Conservation (phyloP, 2,329 filamentous ascomycete species). For the Phialocephala sp. region DNA sequence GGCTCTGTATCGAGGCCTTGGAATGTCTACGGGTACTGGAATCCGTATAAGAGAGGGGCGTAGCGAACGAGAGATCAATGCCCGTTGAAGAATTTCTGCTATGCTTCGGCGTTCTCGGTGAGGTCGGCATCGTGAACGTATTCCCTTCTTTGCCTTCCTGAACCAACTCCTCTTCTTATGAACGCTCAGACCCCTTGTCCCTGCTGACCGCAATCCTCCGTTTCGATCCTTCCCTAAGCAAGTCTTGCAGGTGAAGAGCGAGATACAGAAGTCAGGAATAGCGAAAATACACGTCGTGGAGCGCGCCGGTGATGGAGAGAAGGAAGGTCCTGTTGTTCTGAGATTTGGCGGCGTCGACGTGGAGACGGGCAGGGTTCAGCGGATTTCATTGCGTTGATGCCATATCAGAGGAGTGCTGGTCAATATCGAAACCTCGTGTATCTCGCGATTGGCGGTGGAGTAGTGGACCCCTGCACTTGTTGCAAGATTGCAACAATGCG, state of each 20-base stretch:
- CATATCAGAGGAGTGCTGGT: constrained; percentile 35
- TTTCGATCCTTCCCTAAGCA: neutral
- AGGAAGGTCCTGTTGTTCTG: constrained; percentile 21
- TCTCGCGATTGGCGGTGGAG: constrained; percentile 31
- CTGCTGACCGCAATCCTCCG: constrained; percentile 4
- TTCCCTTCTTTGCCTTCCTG: neutral
- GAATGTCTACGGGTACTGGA: constrained; percentile 36
- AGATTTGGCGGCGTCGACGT: constrained; percentile 35
- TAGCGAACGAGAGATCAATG: constrained; percentile 51
- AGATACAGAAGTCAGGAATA: neutral
- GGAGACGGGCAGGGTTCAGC: constrained; percentile 31
- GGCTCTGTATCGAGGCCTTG: constrained; percentile 41
- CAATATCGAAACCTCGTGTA: constrained; percentile 28
- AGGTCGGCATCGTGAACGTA: constrained; percentile 48
- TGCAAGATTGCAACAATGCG: constrained; percentile 28
- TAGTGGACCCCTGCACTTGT: constrained; percentile 22
- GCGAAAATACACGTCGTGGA: constrained; percentile 24
- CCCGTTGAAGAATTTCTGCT: constrained; percentile 60
- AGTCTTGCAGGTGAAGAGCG: neutral
- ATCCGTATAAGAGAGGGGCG: constrained; percentile 36
- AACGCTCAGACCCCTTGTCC: constrained; percentile 8
- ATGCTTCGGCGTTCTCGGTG: constrained; percentile 62
- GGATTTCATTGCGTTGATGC: constrained; percentile 33
- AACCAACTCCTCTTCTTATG: constrained; percentile 11
- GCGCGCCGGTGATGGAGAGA: constrained; percentile 22